These are phyloP conservation scores for sunflower (Helianthus annuus) DNA, from an alignment of 129 eudicot genomes.

Conservation along the genomic window DNA sequence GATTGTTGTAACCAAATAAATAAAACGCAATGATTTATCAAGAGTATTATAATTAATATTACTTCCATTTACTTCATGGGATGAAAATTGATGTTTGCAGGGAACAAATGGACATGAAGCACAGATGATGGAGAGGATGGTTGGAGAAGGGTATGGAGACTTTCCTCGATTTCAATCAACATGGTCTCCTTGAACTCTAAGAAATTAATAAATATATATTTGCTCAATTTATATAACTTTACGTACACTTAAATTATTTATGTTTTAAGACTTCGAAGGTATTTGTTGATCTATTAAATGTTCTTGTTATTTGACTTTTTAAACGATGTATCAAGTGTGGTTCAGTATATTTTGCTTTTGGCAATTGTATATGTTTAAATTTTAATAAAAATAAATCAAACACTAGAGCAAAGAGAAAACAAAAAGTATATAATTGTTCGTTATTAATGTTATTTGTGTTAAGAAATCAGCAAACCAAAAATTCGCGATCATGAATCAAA, in stretches of 20 bases:
- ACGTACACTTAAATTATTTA: slow-evolving; percentile 7
- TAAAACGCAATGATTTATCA: not conserved
- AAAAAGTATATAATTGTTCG: too few species aligned
- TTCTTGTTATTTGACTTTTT: not conserved
- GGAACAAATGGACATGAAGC: slow-evolving; percentile 65
- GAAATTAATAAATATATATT: not conserved
- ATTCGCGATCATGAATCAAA: too few species aligned
- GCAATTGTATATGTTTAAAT: too few species aligned
- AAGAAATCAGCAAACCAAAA: too few species aligned
- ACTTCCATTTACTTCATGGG: slow-evolving; percentile 20
- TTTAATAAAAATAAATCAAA: too few species aligned
- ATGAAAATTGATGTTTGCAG: slow-evolving; percentile 44
- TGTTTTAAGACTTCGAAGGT: not conserved
- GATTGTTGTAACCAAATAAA: too few species aligned
- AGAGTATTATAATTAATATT: not conserved
- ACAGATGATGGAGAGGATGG: slow-evolving; percentile 60
- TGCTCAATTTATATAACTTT: slow-evolving; percentile 13
- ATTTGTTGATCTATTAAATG: not conserved
- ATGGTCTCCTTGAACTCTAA: slow-evolving; percentile 51
- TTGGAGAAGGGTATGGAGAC: slow-evolving; percentile 63
- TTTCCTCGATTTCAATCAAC: slow-evolving; percentile 57
- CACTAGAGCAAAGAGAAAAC: too few species aligned
- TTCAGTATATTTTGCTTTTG: too few species aligned
- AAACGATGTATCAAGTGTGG: not conserved
- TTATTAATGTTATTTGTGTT: too few species aligned